Evolutionary conservation across 1,284 basidiomycete genomes (phyloP).

Genomic region (Xerocomus tenax): DNA sequence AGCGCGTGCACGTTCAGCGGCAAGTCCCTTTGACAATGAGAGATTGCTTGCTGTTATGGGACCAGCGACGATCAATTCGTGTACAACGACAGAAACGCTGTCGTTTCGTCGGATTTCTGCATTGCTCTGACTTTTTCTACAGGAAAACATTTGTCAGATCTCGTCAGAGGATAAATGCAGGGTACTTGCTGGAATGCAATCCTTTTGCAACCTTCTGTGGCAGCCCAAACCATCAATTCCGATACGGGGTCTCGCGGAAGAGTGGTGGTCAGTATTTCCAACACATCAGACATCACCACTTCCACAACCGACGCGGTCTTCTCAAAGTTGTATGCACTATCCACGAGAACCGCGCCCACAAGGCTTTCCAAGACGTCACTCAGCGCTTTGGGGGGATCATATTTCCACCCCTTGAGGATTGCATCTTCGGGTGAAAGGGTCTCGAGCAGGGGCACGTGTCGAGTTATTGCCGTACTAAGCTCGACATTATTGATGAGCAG

Average conservation of each 20-base stretch:
- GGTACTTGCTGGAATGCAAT: conserved; percentile 40
- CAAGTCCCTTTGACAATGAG: conserved; percentile 55
- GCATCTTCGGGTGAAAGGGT: conserved; percentile 51
- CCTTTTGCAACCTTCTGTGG: conserved; percentile 45
- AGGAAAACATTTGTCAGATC: conserved; percentile 10
- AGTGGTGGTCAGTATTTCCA: conserved; percentile 48
- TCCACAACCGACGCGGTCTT: conserved; percentile 52
- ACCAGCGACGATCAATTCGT: conserved; percentile 48
- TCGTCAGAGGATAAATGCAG: neutral
- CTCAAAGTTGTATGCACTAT: conserved; percentile 66
- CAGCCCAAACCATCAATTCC: conserved; percentile 56
- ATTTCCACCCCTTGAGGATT: conserved; percentile 63
- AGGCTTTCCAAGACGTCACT: conserved; percentile 76
- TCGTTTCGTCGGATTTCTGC: conserved; percentile 40
- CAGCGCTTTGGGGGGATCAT: conserved; percentile 73
- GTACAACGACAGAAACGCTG: conserved; percentile 48
- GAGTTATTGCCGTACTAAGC: conserved; percentile 54
- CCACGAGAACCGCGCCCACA: conserved; percentile 76
- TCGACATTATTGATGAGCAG: conserved; percentile 64
- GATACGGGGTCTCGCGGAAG: conserved; percentile 61
- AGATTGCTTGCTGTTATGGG: conserved; percentile 50
- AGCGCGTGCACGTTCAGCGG: conserved; percentile 49
- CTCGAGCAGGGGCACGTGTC: conserved; percentile 53
- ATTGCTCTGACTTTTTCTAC: conserved; percentile 44
- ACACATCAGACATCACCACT: conserved; percentile 52